Conservation (phyloP, 306 rosid genomes). For the Casuarina glauca region DNA sequence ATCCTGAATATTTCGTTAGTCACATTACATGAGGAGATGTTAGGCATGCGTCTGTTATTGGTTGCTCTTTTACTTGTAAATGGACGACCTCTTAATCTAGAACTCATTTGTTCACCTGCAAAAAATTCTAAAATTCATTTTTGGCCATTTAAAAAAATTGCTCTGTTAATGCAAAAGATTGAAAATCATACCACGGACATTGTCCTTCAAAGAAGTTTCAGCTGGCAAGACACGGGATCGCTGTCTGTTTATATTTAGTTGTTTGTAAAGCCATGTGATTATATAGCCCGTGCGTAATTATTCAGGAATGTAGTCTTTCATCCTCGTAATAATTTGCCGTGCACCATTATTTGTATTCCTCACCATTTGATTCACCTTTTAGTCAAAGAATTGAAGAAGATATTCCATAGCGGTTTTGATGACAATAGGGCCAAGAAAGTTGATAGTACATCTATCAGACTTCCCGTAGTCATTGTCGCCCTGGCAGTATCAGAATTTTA, state of each 20-base stretch:
- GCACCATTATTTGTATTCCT: not conserved
- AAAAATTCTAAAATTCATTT: not conserved
- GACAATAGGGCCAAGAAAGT: not conserved
- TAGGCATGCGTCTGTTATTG: not conserved
- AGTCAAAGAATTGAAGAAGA: conserved; percentile 1
- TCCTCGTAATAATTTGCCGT: conserved; percentile 2
- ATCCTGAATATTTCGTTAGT: not conserved
- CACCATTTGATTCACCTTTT: not conserved
- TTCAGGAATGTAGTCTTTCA: not conserved
- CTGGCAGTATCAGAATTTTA: not conserved
- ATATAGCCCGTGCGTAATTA: not conserved
- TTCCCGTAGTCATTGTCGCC: conserved; percentile 5
- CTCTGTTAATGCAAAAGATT: conserved; percentile 1
- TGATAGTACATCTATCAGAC: not conserved
- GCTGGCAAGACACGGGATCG: not conserved
- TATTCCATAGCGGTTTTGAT: not conserved
- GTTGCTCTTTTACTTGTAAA: not conserved
- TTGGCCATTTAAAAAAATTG: not conserved
- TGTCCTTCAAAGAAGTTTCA: not conserved
- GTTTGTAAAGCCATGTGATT: not conserved
- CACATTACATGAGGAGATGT: not conserved
- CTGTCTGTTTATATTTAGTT: not conserved
- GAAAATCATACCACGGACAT: not conserved
- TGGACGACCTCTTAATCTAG: not conserved
- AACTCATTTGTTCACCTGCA: not conserved